Evolutionary conservation across 495 filamentous ascomycete genomes (phyloP).

Genomic region (Thermothielavioides terrestris): DNA sequence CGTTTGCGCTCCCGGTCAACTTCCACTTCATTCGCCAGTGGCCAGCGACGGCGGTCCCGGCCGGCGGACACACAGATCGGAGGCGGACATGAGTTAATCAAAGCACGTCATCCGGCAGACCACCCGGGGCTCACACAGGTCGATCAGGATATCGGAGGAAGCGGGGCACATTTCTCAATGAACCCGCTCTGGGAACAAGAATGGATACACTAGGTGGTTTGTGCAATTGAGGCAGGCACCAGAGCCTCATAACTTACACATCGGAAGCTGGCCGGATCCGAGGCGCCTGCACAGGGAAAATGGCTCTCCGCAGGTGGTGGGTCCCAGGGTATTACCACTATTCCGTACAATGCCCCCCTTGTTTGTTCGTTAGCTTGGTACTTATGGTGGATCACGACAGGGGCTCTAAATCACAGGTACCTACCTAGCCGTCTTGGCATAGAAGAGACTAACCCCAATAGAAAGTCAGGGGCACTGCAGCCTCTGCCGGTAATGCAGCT

Average conservation of each 20-base stretch:
- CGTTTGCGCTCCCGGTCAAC: background rate
- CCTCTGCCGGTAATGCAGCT: no score
- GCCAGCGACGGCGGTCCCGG: background rate
- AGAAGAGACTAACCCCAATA: no score
- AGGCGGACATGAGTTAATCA: background rate
- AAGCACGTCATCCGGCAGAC: background rate
- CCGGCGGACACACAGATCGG: background rate
- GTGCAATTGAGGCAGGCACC: background rate
- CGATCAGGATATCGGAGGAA: no score
- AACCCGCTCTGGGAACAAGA: no score
- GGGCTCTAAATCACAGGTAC: no score
- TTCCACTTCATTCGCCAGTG: background rate
- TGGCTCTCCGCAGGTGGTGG: constrained; percentile 10
- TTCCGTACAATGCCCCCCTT: no score
- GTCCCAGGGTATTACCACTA: background rate
- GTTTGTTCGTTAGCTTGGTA: no score
- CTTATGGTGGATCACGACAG: no score
- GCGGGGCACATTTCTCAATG: no score
- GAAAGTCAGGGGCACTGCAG: no score
- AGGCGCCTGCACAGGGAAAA: constrained; percentile 1
- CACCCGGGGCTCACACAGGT: no score
- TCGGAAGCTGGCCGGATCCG: constrained; percentile 4
- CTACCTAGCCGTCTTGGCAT: no score
- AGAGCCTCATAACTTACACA: background rate
- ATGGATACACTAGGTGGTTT: background rate